These are phyloP conservation scores for Flueggea neowawraea DNA, from an alignment of 441 rosid genomes.

Conservation along the genomic window DNA sequence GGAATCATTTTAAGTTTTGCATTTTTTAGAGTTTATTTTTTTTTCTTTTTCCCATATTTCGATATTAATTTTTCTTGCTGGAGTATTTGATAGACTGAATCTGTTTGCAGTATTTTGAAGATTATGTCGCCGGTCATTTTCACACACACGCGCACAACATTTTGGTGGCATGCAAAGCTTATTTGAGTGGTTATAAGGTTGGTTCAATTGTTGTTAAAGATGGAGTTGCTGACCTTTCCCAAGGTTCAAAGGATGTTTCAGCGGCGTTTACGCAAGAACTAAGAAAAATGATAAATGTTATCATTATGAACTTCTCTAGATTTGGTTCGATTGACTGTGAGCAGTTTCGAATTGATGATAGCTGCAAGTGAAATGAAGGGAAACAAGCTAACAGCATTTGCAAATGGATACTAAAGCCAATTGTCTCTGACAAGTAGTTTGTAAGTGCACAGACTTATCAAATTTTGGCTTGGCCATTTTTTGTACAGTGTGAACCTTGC, in stretches of 20 bases:
- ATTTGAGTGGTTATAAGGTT: constrained; percentile 36
- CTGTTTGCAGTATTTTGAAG: constrained; percentile 51
- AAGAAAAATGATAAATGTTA: constrained; percentile 23
- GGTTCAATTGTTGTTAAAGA: constrained; percentile 33
- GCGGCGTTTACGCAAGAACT: constrained; percentile 22
- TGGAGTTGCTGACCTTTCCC: constrained; percentile 20
- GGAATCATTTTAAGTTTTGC: constrained; percentile 26
- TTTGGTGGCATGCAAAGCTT: constrained; percentile 48
- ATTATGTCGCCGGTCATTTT: constrained; percentile 43
- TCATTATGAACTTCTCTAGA: constrained; percentile 29
- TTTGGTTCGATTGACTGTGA: constrained; percentile 37
- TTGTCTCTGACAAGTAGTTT: no score
- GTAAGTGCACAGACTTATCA: no score
- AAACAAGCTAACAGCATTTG: neutral
- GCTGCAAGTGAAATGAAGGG: neutral
- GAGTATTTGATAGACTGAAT: neutral
- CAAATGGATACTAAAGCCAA: no score
- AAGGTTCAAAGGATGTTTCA: constrained; percentile 15
- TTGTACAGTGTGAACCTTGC: no score
- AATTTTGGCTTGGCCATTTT: no score
- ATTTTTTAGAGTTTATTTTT: neutral
- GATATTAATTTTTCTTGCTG: no score
- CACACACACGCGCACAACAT: constrained; percentile 33
- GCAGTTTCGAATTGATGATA: constrained; percentile 20
- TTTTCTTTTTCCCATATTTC: no score